Percentiles rank a stretch among this genome's conserved stretches.
phyloP scores from a whole-genome alignment of 2,329 filamentous ascomycete species.

The Fusarium goolgardi region DNA sequence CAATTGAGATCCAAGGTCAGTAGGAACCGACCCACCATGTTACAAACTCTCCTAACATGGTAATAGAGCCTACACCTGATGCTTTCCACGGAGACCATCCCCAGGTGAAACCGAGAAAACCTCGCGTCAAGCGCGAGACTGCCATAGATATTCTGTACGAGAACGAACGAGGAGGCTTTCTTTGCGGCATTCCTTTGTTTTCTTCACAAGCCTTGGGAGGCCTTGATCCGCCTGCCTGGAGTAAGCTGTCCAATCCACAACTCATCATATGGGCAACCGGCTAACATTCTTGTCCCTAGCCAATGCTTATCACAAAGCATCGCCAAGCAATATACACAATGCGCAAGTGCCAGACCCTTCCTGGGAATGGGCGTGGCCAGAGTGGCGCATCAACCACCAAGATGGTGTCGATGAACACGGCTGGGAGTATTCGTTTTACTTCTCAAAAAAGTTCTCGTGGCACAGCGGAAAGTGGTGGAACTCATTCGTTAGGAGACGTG shows the following conservation, averaged over 20 bases:
- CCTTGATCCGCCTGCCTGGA: slow-evolving; percentile 89
- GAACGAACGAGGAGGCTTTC: slow-evolving; percentile 90
- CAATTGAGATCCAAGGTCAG: slow-evolving; percentile 52
- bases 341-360: slow-evolving; percentile 94
- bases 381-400: slow-evolving; percentile 76
- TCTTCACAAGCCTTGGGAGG: slow-evolving; percentile 85
- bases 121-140: slow-evolving; percentile 58
- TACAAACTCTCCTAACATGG: slow-evolving; percentile 19
- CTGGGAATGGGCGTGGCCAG: slow-evolving; percentile 87
- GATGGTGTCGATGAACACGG: slow-evolving; percentile 84
- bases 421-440: slow-evolving; percentile 96
- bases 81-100: slow-evolving; percentile 41
- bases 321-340: slow-evolving; percentile 77
- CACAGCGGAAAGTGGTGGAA: slow-evolving; percentile 93
- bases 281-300: slow-evolving; percentile 52
- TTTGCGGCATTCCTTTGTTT: slow-evolving; percentile 92
- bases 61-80: slow-evolving; percentile 49
- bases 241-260: slow-evolving; percentile 44
- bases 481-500: slow-evolving; percentile 89
- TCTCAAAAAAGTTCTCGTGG: slow-evolving; percentile 80
- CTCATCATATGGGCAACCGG: not conserved
- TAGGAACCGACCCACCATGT: not conserved
- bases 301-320: slow-evolving; percentile 71
- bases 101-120: slow-evolving; percentile 52
- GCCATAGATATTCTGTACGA: slow-evolving; percentile 92